Evolutionary conservation across 352 stramenopile species (phyloP), one percentile per base, ranked within the genome.

Genomic region (Saprolegnia parasitica): DNA sequence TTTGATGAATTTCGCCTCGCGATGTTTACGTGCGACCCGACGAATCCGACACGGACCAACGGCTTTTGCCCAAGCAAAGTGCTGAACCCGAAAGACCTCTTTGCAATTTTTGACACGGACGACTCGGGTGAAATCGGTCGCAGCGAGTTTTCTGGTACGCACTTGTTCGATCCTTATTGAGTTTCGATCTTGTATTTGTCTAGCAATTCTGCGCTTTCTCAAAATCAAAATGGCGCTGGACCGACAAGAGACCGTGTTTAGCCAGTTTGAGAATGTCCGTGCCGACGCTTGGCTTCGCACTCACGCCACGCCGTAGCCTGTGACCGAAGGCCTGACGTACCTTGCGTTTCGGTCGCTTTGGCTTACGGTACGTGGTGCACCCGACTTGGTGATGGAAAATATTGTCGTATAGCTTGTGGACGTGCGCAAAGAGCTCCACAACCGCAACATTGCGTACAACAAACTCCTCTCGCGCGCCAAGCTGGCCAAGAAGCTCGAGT

Each of bases 1-100:
- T 93, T 92, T 65, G 84, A 91, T 8, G 86, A 93, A 67, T 92
- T 92, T 57, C 77, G 84, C 13, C 56, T 93, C 46, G 84, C 86
- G 50, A 67, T 93, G 24, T 93, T 86, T 75, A 84, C 84, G 47
- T 92, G 82, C 68, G 86, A 93, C 73, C 84, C 86, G 15, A 90
- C 89, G 72, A 86, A 93, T 57, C 86, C 84, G 8, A 80, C 73
- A 15, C 81, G 83, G 6, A 90, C 83, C 1, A 79, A 67, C 40
- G 86, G 86, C 42, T 93, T 93, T 56, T 76, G 81, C 0, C 82
- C 86, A 0, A 83, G 83, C 0, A 84, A 91, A 65, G 78, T 81
- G n/a, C 55, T 93, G 13, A 80, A 78, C 1, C 84, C 84, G 0
- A 93, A 92, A 24, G 84, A 93, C 65, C 16, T 92, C 32, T 93